Evolutionary conservation across 257 asterid species (phyloP).

Genomic region (Nicotiana sylvestris): DNA sequence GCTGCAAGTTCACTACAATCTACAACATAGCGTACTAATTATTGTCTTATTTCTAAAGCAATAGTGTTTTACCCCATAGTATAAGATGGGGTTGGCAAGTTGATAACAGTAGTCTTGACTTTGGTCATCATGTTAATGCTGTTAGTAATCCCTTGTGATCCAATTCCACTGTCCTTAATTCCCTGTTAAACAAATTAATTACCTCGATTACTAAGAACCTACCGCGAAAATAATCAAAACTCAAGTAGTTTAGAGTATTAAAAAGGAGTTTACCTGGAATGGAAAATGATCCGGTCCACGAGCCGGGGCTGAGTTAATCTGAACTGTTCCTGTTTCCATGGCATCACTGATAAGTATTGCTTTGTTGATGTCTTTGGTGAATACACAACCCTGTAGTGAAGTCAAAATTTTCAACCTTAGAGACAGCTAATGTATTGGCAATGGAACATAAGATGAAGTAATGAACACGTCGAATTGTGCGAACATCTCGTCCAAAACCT

Average conservation of each 20-base stretch:
- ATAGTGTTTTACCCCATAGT: constrained; percentile 61
- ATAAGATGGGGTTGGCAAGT: constrained; percentile 88
- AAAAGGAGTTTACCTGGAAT: constrained; percentile 53
- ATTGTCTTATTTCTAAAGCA: not conserved
- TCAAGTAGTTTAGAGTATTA: too few species aligned
- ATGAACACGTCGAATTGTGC: not conserved
- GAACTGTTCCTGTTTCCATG: constrained; percentile 92
- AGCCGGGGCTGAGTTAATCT: constrained; percentile 96
- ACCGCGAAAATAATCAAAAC: not conserved
- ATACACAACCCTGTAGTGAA: constrained; percentile 66
- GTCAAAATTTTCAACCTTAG: not conserved
- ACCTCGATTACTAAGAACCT: not conserved
- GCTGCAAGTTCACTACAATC: not conserved
- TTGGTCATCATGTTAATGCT: constrained; percentile 98
- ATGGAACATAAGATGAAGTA: not conserved
- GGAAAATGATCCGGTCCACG: constrained; percentile 99
- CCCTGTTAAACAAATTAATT: constrained; percentile 47
- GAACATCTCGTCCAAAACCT: too few species aligned
- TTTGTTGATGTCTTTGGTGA: constrained; percentile 86
- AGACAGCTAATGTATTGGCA: not conserved
- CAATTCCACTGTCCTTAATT: constrained; percentile 95
- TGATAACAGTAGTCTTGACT: constrained; percentile 91
- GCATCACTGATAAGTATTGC: constrained; percentile 92
- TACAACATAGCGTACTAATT: not conserved
- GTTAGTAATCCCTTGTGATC: constrained; percentile 93